Evolutionary conservation across 495 filamentous ascomycete species (phyloP).

Genomic region (Podospora australis): DNA sequence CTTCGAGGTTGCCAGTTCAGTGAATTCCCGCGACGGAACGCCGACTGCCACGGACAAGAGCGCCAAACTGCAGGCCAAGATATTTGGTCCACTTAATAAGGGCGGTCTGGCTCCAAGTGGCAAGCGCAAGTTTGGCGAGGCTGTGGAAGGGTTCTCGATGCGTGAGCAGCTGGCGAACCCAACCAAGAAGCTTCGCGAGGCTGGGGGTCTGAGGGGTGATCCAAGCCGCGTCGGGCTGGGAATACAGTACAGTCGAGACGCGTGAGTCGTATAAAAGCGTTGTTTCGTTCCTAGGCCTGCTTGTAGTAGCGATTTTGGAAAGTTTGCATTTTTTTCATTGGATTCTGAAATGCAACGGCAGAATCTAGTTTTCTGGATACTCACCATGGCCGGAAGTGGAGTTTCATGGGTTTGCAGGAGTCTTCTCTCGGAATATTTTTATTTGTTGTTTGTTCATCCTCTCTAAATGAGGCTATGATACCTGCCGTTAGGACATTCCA

Average conservation of each 20-base stretch:
- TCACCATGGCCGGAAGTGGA: too few species aligned
- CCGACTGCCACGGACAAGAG: conserved; percentile 38
- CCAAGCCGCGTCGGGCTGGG: conserved; percentile 53
- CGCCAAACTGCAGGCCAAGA: conserved; percentile 55
- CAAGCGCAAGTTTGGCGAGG: conserved; percentile 54
- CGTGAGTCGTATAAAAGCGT: neutral
- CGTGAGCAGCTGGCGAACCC: conserved; percentile 33
- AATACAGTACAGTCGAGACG: conserved; percentile 44
- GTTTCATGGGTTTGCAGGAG: too few species aligned
- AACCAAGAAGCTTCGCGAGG: conserved; percentile 55
- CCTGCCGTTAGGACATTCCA: too few species aligned
- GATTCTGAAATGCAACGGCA: too few species aligned
- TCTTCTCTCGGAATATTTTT: too few species aligned
- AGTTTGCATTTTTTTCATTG: too few species aligned
- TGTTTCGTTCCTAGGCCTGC: neutral
- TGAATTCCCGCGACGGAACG: conserved; percentile 36
- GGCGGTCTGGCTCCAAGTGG: conserved; percentile 30
- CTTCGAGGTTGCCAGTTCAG: conserved; percentile 40
- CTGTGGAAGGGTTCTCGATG: conserved; percentile 24
- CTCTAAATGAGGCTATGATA: too few species aligned
- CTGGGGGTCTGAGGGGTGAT: conserved; percentile 24
- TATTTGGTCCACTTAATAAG: conserved; percentile 64
- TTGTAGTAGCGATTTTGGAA: neutral
- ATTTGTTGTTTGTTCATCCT: too few species aligned
- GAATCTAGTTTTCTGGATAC: too few species aligned